Evolutionary conservation across 208 protist species (phyloP).

Genomic region (Trichomonas gallinae): DNA sequence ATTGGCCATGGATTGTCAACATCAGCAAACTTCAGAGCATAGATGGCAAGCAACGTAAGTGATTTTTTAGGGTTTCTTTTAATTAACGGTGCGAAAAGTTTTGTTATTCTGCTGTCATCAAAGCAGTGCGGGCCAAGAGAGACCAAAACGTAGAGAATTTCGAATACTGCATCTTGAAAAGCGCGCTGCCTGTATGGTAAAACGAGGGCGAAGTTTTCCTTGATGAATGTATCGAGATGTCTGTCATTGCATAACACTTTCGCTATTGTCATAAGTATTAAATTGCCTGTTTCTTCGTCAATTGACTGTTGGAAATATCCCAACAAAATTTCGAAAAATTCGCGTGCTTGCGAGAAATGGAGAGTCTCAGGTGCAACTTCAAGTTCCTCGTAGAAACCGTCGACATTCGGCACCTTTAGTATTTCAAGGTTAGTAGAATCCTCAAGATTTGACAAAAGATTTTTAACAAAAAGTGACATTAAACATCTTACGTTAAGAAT

Average conservation of each 20-base stretch:
- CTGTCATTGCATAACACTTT: not conserved
- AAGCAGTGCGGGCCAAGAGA: not conserved
- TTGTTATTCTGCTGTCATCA: not conserved
- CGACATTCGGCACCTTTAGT: not conserved
- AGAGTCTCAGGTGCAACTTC: not conserved
- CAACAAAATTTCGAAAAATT: not conserved
- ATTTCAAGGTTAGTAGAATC: not conserved
- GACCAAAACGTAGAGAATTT: not conserved
- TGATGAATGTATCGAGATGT: not conserved
- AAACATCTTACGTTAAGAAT: not conserved
- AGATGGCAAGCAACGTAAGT: not conserved
- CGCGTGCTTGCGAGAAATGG: not conserved
- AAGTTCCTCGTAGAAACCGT: not conserved
- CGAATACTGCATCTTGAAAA: not conserved
- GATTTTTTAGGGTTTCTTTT: not conserved
- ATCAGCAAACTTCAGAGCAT: not conserved
- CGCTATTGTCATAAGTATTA: not conserved
- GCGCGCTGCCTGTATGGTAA: not conserved
- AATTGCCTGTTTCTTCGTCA: not conserved
- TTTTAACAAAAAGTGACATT: not conserved
- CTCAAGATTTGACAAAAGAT: not conserved
- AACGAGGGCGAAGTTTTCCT: not conserved
- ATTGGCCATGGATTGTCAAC: not conserved
- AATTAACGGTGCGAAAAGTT: not conserved
- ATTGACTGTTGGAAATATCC: not conserved